Percentiles rank a stretch among this genome's conserved stretches.
Evolutionary conservation across 345 rosid genomes (phyloP).

Genomic region (Arabidopsis suecica): DNA sequence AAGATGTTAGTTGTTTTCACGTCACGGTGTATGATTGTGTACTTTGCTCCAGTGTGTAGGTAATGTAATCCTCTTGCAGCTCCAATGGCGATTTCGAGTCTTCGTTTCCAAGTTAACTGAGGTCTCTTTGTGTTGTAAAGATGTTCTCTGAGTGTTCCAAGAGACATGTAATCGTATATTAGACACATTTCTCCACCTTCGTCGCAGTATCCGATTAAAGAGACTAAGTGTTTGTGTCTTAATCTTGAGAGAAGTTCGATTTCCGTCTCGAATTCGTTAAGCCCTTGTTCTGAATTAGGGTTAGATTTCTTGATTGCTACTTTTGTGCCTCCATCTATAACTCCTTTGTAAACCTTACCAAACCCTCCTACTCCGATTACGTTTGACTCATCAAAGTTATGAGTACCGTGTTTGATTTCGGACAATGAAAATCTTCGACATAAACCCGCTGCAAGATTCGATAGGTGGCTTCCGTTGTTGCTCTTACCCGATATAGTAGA

Average conservation of each 20-base stretch:
- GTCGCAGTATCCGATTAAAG: conserved; percentile 85
- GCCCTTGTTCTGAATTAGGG: conserved; percentile 84
- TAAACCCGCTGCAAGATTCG: conserved; percentile 66
- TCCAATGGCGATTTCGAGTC: conserved; percentile 82
- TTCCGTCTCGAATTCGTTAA: conserved; percentile 81
- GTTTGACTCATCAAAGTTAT: conserved; percentile 66
- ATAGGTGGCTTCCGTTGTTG: conserved; percentile 54
- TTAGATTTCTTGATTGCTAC: conserved; percentile 91
- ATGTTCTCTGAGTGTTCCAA: conserved; percentile 83
- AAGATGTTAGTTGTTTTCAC: conserved; percentile 94
- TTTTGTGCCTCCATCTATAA: conserved; percentile 60
- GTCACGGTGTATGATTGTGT: conserved; percentile 92
- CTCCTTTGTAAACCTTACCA: conserved; percentile 88
- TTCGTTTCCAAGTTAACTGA: conserved; percentile 66
- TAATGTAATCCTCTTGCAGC: conserved; percentile 91
- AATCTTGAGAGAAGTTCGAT: conserved; percentile 88
- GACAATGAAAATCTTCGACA: conserved; percentile 69
- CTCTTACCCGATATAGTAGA: conserved; percentile 59
- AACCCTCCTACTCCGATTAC: conserved; percentile 92
- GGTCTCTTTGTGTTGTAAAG: conserved; percentile 64
- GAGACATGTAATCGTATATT: conserved; percentile 91
- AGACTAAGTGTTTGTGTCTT: conserved; percentile 92
- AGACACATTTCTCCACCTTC: conserved; percentile 87
- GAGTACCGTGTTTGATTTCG: conserved; percentile 70
- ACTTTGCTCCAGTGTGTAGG: conserved; percentile 89